Evolutionary conservation across 169 alveolate genomes (phyloP).

Genomic region (Cryptosporidium xiaoi): DNA sequence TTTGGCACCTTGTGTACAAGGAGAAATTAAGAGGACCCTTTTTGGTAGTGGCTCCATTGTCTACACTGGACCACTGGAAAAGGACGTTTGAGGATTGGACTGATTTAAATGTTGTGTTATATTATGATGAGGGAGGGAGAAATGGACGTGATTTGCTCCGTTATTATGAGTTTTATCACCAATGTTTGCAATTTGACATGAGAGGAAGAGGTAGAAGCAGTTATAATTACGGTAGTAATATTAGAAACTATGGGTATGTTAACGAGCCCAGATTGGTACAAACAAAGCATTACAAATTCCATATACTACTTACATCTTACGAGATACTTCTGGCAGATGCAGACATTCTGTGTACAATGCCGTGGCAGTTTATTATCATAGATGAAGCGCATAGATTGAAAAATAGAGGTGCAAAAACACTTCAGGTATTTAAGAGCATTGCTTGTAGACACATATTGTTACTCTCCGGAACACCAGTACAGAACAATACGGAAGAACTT

Average conservation of each 20-base stretch:
- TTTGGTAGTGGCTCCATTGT: slow-evolving; percentile 90
- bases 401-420: slow-evolving; percentile 88
- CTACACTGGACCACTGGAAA: slow-evolving; percentile 93
- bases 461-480: slow-evolving; percentile 92
- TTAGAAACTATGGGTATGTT: slow-evolving; percentile 36
- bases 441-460: slow-evolving; percentile 87
- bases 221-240: slow-evolving; percentile 41
- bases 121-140: slow-evolving; percentile 87
- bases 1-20: slow-evolving; percentile 84
- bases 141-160: slow-evolving; percentile 89
- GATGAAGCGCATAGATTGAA: slow-evolving; percentile 94
- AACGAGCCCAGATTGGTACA: slow-evolving; percentile 77
- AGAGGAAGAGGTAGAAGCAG: slow-evolving; percentile 81
- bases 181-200: slow-evolving; percentile 79
- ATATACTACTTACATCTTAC: slow-evolving; percentile 86
- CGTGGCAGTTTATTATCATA: slow-evolving; percentile 86
- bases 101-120: slow-evolving; percentile 85
- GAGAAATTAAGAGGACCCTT: slow-evolving; percentile 88
- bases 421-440: slow-evolving; percentile 83
- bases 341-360: slow-evolving; percentile 83
- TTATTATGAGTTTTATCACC: slow-evolving; percentile 83
- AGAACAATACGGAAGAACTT: slow-evolving; percentile 91
- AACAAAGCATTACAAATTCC: slow-evolving; percentile 83
- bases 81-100: slow-evolving; percentile 92
- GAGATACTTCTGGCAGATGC: slow-evolving; percentile 89